Evolutionary conservation across 176 grass and related monocot genomes (phyloP).

Genomic region (Aegilops bicornis): DNA sequence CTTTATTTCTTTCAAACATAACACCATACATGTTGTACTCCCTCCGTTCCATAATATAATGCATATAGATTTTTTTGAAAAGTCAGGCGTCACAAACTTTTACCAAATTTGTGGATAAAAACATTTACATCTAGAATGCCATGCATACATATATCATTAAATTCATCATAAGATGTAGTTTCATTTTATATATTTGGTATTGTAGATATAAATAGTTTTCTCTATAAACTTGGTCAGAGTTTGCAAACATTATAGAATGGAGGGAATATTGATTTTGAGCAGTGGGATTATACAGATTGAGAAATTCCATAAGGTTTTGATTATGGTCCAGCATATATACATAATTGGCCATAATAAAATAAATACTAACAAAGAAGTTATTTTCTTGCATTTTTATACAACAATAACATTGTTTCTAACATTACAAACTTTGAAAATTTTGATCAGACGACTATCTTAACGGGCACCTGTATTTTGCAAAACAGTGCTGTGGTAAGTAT

Average conservation of each 20-base stretch:
- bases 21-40: neutral
- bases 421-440: constrained; percentile 4
- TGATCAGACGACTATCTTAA: constrained; percentile 65
- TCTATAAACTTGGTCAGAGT: too few species aligned
- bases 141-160: too few species aligned
- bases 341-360: neutral
- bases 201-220: too few species aligned
- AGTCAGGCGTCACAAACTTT: too few species aligned
- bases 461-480: constrained; percentile 71
- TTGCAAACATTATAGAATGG: too few species aligned
- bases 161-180: too few species aligned
- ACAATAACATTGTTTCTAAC: neutral
- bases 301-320: neutral
- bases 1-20: too few species aligned
- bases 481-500: constrained; percentile 84
- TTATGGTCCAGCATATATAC: neutral
- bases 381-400: neutral
- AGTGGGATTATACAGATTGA: neutral
- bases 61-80: too few species aligned
- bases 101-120: too few species aligned
- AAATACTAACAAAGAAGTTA: neutral
- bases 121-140: too few species aligned
- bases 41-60: too few species aligned
- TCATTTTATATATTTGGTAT: too few species aligned
- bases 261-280: neutral